These are phyloP conservation scores for Tolypocladium paradoxum DNA, from an alignment of 2,329 filamentous ascomycete genomes.

Conservation along the genomic window DNA sequence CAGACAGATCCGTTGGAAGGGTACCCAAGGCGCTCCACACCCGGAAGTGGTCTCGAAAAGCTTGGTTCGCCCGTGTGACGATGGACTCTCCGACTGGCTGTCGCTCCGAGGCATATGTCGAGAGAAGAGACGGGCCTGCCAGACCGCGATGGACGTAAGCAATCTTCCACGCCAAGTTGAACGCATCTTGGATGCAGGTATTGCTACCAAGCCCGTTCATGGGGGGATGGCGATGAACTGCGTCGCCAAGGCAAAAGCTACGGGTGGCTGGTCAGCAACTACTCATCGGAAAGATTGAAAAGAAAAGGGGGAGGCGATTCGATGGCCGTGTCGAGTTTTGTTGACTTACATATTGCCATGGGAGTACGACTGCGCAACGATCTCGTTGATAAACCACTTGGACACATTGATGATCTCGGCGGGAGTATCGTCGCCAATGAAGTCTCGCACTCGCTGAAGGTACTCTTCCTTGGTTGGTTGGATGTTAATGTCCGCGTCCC, in stretches of 20 bases:
- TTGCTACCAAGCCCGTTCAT: conserved; percentile 47
- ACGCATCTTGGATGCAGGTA: conserved; percentile 47
- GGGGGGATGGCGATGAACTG: conserved; percentile 47
- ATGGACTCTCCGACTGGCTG: conserved; percentile 37
- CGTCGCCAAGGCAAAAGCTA: conserved; percentile 45
- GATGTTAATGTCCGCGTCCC: conserved; percentile 21
- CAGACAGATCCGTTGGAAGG: conserved; percentile 23
- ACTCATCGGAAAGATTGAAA: too few relatives aligned
- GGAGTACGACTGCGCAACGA: conserved; percentile 45
- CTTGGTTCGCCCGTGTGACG: conserved; percentile 46
- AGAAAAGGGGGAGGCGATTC: too few relatives aligned
- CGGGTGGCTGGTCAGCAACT: too few relatives aligned
- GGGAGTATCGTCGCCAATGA: conserved; percentile 43
- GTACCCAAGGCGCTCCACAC: conserved; percentile 36
- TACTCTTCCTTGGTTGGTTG: conserved; percentile 37
- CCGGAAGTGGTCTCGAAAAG: conserved; percentile 37
- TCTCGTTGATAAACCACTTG: conserved; percentile 53
- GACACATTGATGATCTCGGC: conserved; percentile 41
- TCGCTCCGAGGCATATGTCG: conserved; percentile 33
- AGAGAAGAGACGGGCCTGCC: conserved; percentile 26
- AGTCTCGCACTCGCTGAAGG: conserved; percentile 29
- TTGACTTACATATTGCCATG: conserved; percentile 32
- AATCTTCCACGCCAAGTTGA: conserved; percentile 46
- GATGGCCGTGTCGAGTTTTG: not conserved
- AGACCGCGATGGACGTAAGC: conserved; percentile 27